phyloP scores from a whole-genome alignment of 305 asterid genomes.

The Rubia occidens region DNA sequence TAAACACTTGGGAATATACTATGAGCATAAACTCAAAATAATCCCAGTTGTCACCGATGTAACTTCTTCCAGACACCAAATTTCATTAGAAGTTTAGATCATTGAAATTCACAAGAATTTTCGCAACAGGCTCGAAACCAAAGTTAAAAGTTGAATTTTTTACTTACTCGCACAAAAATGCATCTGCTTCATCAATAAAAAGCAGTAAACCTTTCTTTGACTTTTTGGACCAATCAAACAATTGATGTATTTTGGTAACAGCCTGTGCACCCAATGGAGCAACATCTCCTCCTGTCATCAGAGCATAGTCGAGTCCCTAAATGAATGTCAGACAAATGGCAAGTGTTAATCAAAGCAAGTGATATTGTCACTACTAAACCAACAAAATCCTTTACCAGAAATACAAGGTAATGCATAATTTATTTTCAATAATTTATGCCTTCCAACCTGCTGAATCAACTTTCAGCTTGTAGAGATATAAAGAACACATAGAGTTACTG shows the following conservation, averaged over 20 bases:
- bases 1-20: not conserved
- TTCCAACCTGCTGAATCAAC: not conserved
- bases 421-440: not conserved
- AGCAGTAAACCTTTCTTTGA: conserved; percentile 82
- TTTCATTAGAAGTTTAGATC: not conserved
- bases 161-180: conserved; percentile 97
- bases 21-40: not conserved
- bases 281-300: conserved; percentile 99
- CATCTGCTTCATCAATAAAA: conserved; percentile 97
- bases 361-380: not conserved
- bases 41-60: not conserved
- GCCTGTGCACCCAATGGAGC: conserved; percentile 96
- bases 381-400: not conserved
- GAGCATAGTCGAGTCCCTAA: conserved; percentile 94
- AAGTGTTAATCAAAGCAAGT: conserved; percentile 2
- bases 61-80: conserved; percentile 1
- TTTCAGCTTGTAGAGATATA: not conserved
- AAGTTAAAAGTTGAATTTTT: not conserved
- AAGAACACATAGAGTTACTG: not conserved
- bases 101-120: not conserved
- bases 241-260: conserved; percentile 90
- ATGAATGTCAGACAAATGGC: conserved; percentile 20
- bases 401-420: not conserved
- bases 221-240: conserved; percentile 95
- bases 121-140: not conserved